Evolutionary conservation across 2,329 filamentous ascomycete species (phyloP).

Genomic region (Stylonectria norvegica): DNA sequence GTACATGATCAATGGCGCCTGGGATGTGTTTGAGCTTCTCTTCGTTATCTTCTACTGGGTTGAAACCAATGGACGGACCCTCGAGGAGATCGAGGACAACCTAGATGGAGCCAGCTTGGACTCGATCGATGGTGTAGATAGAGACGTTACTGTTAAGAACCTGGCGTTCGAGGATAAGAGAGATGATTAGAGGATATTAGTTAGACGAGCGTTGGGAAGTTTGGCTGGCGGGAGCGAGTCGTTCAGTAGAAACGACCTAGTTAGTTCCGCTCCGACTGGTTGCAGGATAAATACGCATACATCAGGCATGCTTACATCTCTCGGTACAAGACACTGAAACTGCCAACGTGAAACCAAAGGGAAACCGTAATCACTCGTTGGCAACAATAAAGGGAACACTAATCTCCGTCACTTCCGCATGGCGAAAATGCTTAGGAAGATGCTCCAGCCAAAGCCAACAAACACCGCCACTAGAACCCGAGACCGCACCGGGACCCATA

Average conservation of each 20-base stretch:
- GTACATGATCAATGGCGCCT: slow-evolving; percentile 22
- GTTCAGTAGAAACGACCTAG: no score
- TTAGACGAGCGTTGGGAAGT: no score
- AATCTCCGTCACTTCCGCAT: slow-evolving; percentile 24
- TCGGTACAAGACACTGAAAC: no score
- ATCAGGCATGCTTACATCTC: no score
- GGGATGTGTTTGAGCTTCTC: slow-evolving; percentile 18
- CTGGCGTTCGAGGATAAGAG: no score
- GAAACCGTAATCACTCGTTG: no score
- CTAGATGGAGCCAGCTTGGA: background rate
- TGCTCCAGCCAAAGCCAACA: slow-evolving; percentile 37
- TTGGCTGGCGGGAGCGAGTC: no score
- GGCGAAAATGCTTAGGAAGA: slow-evolving; percentile 35
- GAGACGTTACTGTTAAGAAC: background rate
- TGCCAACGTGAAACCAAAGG: no score
- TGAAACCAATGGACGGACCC: slow-evolving; percentile 1
- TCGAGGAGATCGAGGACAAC: slow-evolving; percentile 1
- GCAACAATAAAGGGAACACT: no score
- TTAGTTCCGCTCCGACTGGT: no score
- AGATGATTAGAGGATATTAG: no score
- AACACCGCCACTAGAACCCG: slow-evolving; percentile 35
- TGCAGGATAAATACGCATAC: no score
- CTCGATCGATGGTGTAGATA: background rate
- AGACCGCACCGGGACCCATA: slow-evolving; percentile 36
- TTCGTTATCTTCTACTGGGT: slow-evolving; percentile 2